Evolutionary conservation across 2,329 filamentous ascomycete species (phyloP).

Genomic region (Neoarthrinium moseri): DNA sequence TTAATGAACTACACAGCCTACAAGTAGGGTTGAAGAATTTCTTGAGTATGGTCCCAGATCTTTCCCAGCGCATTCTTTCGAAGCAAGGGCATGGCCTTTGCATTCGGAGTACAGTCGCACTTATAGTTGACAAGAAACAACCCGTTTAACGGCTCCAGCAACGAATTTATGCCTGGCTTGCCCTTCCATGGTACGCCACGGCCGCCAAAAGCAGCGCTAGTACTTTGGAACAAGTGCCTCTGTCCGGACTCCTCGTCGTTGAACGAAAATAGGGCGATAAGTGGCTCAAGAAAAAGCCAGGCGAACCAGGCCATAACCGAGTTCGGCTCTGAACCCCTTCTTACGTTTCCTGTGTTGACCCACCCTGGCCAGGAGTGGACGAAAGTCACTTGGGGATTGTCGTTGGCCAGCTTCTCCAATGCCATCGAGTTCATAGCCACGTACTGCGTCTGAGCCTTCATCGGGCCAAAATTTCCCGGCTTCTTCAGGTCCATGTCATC

Average conservation of each 20-base stretch:
- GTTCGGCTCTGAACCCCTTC: constrained; percentile 23
- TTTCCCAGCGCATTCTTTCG: constrained; percentile 26
- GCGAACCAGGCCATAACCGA: constrained; percentile 27
- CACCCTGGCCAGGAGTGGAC: constrained; percentile 34
- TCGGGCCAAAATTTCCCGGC: constrained; percentile 26
- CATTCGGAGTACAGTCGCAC: constrained; percentile 30
- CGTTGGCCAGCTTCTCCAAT: constrained; percentile 29
- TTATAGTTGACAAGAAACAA: constrained; percentile 33
- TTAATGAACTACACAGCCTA: too few relatives aligned
- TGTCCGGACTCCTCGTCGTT: constrained; percentile 31
- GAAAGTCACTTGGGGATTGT: constrained; percentile 30
- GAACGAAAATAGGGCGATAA: constrained; percentile 26
- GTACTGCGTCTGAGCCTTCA: constrained; percentile 31
- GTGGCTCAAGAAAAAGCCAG: constrained; percentile 29
- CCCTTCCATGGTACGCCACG: constrained; percentile 30
- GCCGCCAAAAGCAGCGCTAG: constrained; percentile 34
- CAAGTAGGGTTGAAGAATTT: constrained; percentile 24
- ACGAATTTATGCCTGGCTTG: constrained; percentile 26
- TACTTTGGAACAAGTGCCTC: constrained; percentile 32
- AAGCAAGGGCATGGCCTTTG: constrained; percentile 23
- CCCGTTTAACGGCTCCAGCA: constrained; percentile 21
- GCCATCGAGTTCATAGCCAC: constrained; percentile 27
- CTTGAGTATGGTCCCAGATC: constrained; percentile 32
- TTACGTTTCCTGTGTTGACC: constrained; percentile 34
- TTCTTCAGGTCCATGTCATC: constrained; percentile 34